A percentile compares a stretch with the other conserved stretches of the same genome.
Conservation (phyloP, 1,284 basidiomycete species). For the Ustilago loliicola region DNA sequence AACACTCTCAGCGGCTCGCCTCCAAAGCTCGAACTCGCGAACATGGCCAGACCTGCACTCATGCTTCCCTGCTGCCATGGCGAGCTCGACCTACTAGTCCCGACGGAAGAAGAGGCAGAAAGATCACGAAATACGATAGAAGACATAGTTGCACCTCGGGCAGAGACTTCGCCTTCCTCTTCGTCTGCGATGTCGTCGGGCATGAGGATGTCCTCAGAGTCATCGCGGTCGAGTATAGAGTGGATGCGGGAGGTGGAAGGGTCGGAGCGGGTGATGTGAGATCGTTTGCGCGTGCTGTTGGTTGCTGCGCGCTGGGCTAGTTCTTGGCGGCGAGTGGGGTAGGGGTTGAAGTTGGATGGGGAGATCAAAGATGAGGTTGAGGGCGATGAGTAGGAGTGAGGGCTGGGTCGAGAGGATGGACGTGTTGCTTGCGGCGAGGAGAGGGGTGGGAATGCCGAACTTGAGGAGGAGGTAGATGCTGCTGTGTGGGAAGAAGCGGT, state of each 20-base stretch:
- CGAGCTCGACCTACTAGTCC: slow-evolving; percentile 27
- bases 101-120: slow-evolving; percentile 16
- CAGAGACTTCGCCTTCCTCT: slow-evolving; percentile 38
- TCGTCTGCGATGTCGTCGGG: slow-evolving; percentile 15
- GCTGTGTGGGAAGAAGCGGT: slow-evolving; percentile 9
- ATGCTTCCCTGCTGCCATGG: slow-evolving; percentile 35
- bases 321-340: slow-evolving; percentile 49
- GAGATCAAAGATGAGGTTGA: slow-evolving; percentile 35
- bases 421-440: slow-evolving; percentile 25
- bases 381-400: slow-evolving; percentile 1
- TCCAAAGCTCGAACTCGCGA: slow-evolving; percentile 36
- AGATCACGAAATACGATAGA: slow-evolving; percentile 51
- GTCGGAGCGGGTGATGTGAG: slow-evolving; percentile 43
- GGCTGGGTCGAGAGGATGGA: slow-evolving; percentile 15
- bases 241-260: slow-evolving; percentile 35
- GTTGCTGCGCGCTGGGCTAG: slow-evolving; percentile 40
- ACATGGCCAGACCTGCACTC: slow-evolving; percentile 45
- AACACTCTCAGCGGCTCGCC: slow-evolving; percentile 45
- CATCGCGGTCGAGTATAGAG: slow-evolving; percentile 25
- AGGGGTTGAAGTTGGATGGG: slow-evolving; percentile 43
- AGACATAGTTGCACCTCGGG: slow-evolving; percentile 52
- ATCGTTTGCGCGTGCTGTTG: slow-evolving; percentile 31
- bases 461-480: slow-evolving; percentile 18
- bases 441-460: slow-evolving; percentile 37
- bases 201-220: slow-evolving; percentile 24